Base-by-base conservation (phyloP, 2,329 filamentous ascomycete species). In the Neonectria sp. region DNA sequence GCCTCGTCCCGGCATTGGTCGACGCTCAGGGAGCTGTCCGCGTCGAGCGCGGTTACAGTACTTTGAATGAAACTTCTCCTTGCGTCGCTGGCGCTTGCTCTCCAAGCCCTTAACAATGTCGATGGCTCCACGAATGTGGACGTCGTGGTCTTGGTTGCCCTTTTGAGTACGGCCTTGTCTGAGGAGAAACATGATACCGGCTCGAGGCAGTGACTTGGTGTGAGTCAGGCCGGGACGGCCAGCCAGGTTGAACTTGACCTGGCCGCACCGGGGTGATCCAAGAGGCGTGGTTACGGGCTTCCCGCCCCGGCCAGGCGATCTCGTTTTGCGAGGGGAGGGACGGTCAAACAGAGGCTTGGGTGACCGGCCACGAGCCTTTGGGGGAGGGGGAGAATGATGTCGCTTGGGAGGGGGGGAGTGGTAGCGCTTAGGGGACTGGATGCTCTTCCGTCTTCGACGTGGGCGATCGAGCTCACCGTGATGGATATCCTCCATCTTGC, bases 91-190 rank as follows among this genome's bases (percentile, higher is more conserved):
- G 29, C 95, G 92, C 84, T 97, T 98, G 82, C 93, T 92, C 84
- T 99, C 96, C 1, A 99, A 88, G 9, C 96, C 96, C 80, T 97
- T 97, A 81, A 98, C 93, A 68, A 98, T 99, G 81, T 98, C 96
- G 73, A 99, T 97, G 40, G 96, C 95, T n/a, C 95, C 94, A 69
- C 96, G 93, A 11, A 94, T 89, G 70, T 96, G 94, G 48, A 90
- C 83, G 57, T 91, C 87, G 55, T 78, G 76, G 6, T 78, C 73
- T 35, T 75, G 69, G 8, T 70, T 64, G 17, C 71, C 66, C 65
- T 83, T 81, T 65, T 76, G 70, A 60, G 82, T 76, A 59, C 84
- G 81, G 70, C 78, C 75, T 68, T 86, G 81, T 75, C 85, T 82
- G 74, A 84, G 79, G 40, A 85, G 89, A 79, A 93, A 93, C 68